Percentiles rank a stretch among this genome's conserved stretches.
phyloP scores from a whole-genome alignment of 768 basidiomycete genomes.

The Saitozyma podzolica region DNA sequence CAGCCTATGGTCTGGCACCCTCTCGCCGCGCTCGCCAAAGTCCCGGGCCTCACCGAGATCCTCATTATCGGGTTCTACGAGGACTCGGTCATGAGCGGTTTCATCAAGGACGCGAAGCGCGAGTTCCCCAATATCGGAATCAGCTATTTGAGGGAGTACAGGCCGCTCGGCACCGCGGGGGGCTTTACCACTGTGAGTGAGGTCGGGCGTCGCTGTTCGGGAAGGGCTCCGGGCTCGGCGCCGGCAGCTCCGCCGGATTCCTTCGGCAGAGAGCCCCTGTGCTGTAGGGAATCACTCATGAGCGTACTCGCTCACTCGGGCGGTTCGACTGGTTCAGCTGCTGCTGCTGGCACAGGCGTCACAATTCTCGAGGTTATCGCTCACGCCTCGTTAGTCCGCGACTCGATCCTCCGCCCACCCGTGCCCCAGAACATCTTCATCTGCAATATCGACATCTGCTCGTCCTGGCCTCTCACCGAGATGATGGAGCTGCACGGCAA shows the following conservation, averaged over 20 bases:
- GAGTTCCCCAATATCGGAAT: conserved; percentile 55
- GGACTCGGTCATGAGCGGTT: conserved; percentile 53
- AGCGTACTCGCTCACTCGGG: conserved; percentile 13
- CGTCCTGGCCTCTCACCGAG: conserved; percentile 52
- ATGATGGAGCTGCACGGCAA: conserved; percentile 52
- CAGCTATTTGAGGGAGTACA: conserved; percentile 56
- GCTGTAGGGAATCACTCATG: neutral
- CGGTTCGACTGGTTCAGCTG: no score
- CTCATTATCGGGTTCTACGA: conserved; percentile 56
- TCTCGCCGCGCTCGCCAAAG: conserved; percentile 53
- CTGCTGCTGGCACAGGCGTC: no score
- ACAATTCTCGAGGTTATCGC: no score
- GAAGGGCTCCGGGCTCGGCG: no score
- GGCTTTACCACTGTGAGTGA: conserved; percentile 51
- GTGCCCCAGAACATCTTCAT: conserved; percentile 55
- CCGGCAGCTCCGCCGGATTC: no score
- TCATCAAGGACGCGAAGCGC: conserved; percentile 54
- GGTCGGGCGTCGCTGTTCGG: neutral
- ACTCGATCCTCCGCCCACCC: conserved; percentile 51
- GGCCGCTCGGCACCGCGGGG: conserved; percentile 56
- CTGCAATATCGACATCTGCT: conserved; percentile 57
- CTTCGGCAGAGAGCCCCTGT: no score
- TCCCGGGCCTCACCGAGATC: conserved; percentile 53
- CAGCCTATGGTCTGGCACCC: conserved; percentile 56
- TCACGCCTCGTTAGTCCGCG: conserved; percentile 49